Percentiles rank a stretch among this genome's conserved stretches.
Conservation (phyloP, 2,329 filamentous ascomycete genomes). For the Drechmeria coniospora region DNA sequence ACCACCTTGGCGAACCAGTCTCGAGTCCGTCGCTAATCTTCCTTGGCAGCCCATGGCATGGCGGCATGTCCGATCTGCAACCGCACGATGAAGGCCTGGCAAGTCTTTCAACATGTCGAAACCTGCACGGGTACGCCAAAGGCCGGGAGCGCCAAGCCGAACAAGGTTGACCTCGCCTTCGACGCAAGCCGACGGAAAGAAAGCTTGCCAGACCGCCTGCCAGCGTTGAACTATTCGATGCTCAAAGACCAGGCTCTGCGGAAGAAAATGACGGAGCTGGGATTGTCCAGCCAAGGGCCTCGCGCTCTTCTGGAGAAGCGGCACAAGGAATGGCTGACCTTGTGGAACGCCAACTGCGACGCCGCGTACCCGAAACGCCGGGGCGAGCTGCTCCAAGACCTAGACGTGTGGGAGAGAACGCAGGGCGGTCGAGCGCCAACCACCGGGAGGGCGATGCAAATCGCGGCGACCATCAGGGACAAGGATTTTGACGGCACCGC, state of each 20-base stretch:
- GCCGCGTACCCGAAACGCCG: constrained; percentile 57
- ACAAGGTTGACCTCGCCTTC: background rate
- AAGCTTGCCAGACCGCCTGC: constrained; percentile 46
- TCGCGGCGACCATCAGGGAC: constrained; percentile 44
- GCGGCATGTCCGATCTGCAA: constrained; percentile 74
- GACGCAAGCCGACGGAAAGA: constrained; percentile 14
- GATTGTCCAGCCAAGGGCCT: constrained; percentile 55
- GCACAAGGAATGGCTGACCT: constrained; percentile 84
- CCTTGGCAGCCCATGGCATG: constrained; percentile 47
- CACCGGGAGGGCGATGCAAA: constrained; percentile 21
- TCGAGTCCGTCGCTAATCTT: constrained; percentile 1
- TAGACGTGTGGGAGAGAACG: constrained; percentile 77
- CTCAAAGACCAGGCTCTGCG: constrained; percentile 64
- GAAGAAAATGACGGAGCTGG: constrained; percentile 69
- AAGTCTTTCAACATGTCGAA: constrained; percentile 72
- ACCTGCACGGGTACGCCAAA: constrained; percentile 31
- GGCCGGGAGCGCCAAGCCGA: background rate
- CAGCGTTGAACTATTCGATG: constrained; percentile 72
- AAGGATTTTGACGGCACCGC: constrained; percentile 76
- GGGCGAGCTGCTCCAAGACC: constrained; percentile 56
- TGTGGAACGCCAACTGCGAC: constrained; percentile 97
- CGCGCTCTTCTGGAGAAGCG: constrained; percentile 59
- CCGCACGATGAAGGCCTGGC: constrained; percentile 61
- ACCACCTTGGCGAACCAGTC: too few species aligned
- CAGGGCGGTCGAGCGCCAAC: constrained; percentile 47